Evolutionary conservation across 768 basidiomycete genomes (phyloP), one percentile per base, ranked within the genome.

Genomic region (Mrakia frigida): DNA sequence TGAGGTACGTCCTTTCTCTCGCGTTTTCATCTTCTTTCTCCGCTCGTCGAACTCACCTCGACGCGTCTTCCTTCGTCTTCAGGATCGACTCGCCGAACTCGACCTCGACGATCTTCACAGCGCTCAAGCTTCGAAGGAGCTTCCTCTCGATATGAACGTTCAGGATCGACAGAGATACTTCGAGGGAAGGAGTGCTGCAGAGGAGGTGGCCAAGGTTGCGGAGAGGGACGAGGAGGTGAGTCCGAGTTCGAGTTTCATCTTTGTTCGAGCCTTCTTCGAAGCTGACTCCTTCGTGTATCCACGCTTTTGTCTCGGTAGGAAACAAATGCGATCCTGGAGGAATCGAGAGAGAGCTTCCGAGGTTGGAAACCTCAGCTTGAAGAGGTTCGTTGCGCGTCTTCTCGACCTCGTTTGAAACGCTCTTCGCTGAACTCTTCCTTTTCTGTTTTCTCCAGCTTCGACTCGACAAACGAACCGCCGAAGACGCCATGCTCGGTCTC

Each of bases 71-170:
- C 6, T 56, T 33, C 37, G 18, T 14, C 39, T 23, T 35, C 75
- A 50, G 60, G 61, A 65, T 16, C 59, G 70, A 70, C 52, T 37
- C 33, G 73, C 84, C 33, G 88, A 92, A 81, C 90, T 98, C 73
- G 92, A 93, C 76, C 85, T 95, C 3, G 91, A 92, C 73, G 96
- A 98, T 81, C 85, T 98, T 37, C 90, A 89, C 79, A 90, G 90
- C 67, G 86, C 88, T 2, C 88, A 90, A 74, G 81, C 86, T 0
- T 87, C 90, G 0, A 81, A 84, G 31, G 92, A 92, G 3, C 91
- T 97, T 41, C 81, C 89, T 2, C 86, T 98, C 52, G 90, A 97
- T 78, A 94, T 97, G 89, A 71, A 52, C 37, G 61, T 77, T 33
- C 90, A 91, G 83, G 92, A 92, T 80, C 87, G 90, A 73, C 89